Evolutionary conservation across 805 yeast genomes (phyloP), one percentile per base, ranked within the genome.

Genomic region (Barnettozyma sucrosica): DNA sequence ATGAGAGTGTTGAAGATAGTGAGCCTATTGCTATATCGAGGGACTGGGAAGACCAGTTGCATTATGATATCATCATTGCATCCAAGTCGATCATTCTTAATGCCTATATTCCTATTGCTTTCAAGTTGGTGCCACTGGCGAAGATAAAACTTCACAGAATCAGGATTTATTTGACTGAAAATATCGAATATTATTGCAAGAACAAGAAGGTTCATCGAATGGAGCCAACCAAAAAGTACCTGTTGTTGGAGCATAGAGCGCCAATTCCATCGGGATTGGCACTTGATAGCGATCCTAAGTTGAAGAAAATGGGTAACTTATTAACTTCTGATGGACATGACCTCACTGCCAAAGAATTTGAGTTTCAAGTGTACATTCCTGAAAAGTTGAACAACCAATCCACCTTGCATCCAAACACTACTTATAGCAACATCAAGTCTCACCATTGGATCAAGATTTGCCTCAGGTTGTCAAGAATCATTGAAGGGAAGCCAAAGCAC

Each of bases 391-490:
- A 76, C 45, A 77, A 76, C 21, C 75, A 76, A 41, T 75, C 72
- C 46, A 72, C 69, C 49, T 66, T 85, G 25, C 96, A 89, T 58
- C 96, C 98, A 1, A 95, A 93, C 65, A 87, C 97, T 0, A 79
- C 87, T 3, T 83, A 76, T 55, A 79, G 76, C 21, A 81, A 81
- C 56, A 89, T 93, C 52, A 90, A 89, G 66, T 76, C 93, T 7
- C 92, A 87, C 58, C 99, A 93, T 67, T 93, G 99, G 97, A 81
- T 93, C 58, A 93, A 93, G 66, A 76, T 93, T 14, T 85, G 95
- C 53, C 67, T 93, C 45, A 70, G 98, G 44, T 71, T 93, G 36
- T 86, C 96, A 5, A 79, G 76, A 54, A 61, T 73, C n/a, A 81
- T 85, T 39, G 74, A 76, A 41, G 75, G 70, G 11, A 87, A 87